Base-by-base conservation (phyloP, 2,329 filamentous ascomycete genomes). In the Ceratocystis papillata region DNA sequence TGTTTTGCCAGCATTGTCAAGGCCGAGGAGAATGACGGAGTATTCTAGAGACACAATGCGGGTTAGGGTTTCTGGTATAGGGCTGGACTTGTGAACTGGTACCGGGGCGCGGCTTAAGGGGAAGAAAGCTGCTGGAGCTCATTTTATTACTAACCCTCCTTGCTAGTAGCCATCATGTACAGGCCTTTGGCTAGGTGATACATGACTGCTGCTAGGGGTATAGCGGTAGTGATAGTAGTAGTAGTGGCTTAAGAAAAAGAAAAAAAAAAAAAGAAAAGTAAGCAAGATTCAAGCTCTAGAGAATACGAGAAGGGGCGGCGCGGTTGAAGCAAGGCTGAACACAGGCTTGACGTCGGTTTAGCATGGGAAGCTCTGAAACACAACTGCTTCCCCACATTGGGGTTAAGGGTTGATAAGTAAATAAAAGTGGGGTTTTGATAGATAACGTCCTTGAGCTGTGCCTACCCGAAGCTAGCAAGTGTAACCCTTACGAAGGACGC, bases 1-100 rank as follows among this genome's bases (percentile, higher is more conserved):
- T 50, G 94, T 97, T 81, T 97, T 97, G 76, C 94, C 94, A 68
- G 94, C 94, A 75, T 97, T 97, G 80, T 97, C 94, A 73, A 97
- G 89, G 69, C 94, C 94, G 72, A 97, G 89, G 71, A 97, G 87
- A 73, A 97, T 90, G 73, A 96, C 90, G 25, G 93, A 96, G 81
- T 96, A 97, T 79, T 97, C 93, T 94, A 73, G 45, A 63, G 25
- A 63, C 53, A 45, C 64, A 61, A 64, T 62, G 37, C 33, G 41
- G 68, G 67, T 41, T 61, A 67, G 63, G 50, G 67, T 65, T 46
- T 59, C 44, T 64, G 37, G 37, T 41, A 15, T 41, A 41, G 37
- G 37, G 37, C 37, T 15, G 37, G 37, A 41, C 37, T 3, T 15
- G 37, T 5, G 37, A 41, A 41, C 37, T 41, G 37, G 37, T 15